phyloP scores from a whole-genome alignment of 306 rosid species.

The Cucurbita argyrosperma region DNA sequence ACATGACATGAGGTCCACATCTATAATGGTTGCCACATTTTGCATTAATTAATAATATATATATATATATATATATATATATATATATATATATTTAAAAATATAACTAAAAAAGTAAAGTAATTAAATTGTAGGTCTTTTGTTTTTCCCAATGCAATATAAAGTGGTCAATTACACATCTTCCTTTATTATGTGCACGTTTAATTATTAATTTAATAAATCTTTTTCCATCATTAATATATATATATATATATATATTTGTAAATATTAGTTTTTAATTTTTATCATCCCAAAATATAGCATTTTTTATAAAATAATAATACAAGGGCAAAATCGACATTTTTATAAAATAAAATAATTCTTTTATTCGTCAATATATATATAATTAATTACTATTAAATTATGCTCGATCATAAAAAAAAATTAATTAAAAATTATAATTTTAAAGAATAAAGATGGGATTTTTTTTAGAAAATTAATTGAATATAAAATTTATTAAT shows the following conservation, averaged over 20 bases:
- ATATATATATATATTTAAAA: neutral
- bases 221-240: no score
- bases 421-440: neutral
- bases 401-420: no score
- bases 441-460: neutral
- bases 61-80: neutral
- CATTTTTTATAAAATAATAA: no score
- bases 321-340: no score
- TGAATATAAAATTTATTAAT: neutral
- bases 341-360: no score
- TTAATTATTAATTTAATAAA: no score
- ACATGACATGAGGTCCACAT: neutral
- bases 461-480: neutral
- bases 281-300: no score
- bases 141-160: neutral
- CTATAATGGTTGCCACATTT: neutral
- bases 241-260: no score
- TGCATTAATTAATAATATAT: neutral
- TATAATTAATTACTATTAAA: no score
- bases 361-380: no score
- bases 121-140: neutral
- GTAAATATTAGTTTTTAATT: no score
- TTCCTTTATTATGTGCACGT: no score
- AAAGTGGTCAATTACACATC: neutral
- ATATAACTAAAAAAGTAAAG: neutral